Percentiles rank a stretch among this genome's conserved stretches.
Conservation (phyloP, 768 basidiomycete species). For the Mycena sanguinolenta region DNA sequence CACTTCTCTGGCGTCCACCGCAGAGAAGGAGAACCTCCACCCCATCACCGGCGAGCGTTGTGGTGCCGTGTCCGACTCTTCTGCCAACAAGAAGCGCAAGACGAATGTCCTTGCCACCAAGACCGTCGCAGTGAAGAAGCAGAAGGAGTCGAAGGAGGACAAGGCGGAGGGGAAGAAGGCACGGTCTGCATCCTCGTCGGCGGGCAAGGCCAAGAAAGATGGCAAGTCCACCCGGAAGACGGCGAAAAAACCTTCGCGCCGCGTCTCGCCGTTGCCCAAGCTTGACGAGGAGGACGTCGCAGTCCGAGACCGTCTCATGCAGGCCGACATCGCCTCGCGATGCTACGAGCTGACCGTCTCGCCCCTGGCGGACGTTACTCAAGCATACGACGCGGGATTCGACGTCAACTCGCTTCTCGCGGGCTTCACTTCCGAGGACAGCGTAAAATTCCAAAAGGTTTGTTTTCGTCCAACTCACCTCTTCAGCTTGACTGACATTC, state of each 20-base stretch:
- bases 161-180: slow-evolving; percentile 72
- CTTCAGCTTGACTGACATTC: slow-evolving; percentile 21
- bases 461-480: slow-evolving; percentile 39
- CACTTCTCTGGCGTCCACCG: slow-evolving; percentile 50
- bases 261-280: slow-evolving; percentile 71
- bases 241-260: slow-evolving; percentile 56
- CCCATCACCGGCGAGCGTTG: slow-evolving; percentile 79
- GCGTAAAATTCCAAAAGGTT: slow-evolving; percentile 63
- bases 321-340: slow-evolving; percentile 75
- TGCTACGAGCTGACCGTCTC: slow-evolving; percentile 86
- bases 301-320: slow-evolving; percentile 50
- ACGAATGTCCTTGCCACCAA: slow-evolving; percentile 71
- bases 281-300: slow-evolving; percentile 64
- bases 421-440: slow-evolving; percentile 49
- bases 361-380: slow-evolving; percentile 82
- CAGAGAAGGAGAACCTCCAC: slow-evolving; percentile 86
- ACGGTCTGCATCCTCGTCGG: slow-evolving; percentile 58
- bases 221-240: slow-evolving; percentile 54
- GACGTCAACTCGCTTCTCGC: slow-evolving; percentile 45
- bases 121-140: slow-evolving; percentile 55
- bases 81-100: slow-evolving; percentile 73
- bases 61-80: slow-evolving; percentile 47
- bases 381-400: slow-evolving; percentile 68
- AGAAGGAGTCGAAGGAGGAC: slow-evolving; percentile 59
- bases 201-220: slow-evolving; percentile 52